Base-by-base conservation (phyloP, 2,329 filamentous ascomycete species). In the Neonectria hederae region DNA sequence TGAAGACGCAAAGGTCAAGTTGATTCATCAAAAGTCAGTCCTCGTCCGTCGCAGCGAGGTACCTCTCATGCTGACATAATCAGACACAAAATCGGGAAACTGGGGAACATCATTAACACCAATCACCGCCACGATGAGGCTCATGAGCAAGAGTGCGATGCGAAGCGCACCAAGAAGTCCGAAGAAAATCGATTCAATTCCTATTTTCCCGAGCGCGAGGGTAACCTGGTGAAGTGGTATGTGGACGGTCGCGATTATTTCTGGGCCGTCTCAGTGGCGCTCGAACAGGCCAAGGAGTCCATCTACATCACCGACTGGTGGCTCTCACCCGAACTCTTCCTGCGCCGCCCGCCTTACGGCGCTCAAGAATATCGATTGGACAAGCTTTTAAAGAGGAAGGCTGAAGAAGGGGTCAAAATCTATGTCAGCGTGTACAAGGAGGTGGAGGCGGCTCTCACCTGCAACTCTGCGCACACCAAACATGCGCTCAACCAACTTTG, bases 291-390 rank as follows among this genome's bases (percentile, higher is more conserved):
- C 40, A 92, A 92, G 74, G 95, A 98, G 80, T 91, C 91, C 49
- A 97, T 99, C 72, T 99, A 98, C 79, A 97, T 99, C 69, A 91
- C 86, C 64, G 96, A 98, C 75, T 99, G 95, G 96, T 98, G 96
- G 96, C 83, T 98, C 14, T 97, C 92, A 4, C 96, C 93, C 0
- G 92, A 96, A 78, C 80, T 96, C 66, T 97, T 95, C 79, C 79
- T 99, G 66, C 89, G 96, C 40, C 87, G 96, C 21, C 94, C 96
- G 1, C 92, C 96, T 0, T 90, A 91, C 69, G 86, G 86, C 75
- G 91, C 94, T 69, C 92, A 97, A 76, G 87, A 97, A 79, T 97
- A 90, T 87, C 87, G 95, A 11, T 80, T 99, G 19, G 96, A 99
- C 78, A 89, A 92, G 66, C 82, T 97, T 13, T 82, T 99, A 62